Conservation (phyloP, 768 basidiomycete species). For the Boletales sp. region DNA sequence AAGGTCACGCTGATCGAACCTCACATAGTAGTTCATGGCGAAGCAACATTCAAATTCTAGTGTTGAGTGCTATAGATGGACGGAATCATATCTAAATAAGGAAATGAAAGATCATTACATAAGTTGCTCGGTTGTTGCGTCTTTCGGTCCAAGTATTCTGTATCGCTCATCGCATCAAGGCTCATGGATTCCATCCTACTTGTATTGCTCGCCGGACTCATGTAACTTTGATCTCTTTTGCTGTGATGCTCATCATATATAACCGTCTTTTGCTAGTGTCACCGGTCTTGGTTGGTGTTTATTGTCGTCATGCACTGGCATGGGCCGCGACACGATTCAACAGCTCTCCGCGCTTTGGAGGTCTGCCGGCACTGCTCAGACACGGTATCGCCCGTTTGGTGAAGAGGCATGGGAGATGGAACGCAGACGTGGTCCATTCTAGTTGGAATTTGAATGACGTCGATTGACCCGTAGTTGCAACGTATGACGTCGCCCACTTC, state of each 20-base stretch:
- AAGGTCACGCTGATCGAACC: no score
- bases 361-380: slow-evolving; percentile 17
- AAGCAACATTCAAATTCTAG: no score
- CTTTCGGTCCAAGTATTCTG: no score
- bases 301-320: slow-evolving; percentile 52
- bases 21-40: no score
- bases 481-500: slow-evolving; percentile 5
- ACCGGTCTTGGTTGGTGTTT: slow-evolving; percentile 61
- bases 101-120: no score
- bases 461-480: neutral
- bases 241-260: neutral
- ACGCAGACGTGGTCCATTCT: slow-evolving; percentile 20
- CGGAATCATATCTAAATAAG: no score
- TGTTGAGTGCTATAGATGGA: no score
- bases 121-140: no score
- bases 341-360: slow-evolving; percentile 48
- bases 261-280: slow-evolving; percentile 32
- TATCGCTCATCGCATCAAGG: no score
- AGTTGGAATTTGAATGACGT: slow-evolving; percentile 19
- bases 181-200: no score
- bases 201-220: slow-evolving; percentile 40
- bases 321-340: slow-evolving; percentile 37
- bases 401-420: slow-evolving; percentile 65
- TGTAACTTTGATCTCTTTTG: slow-evolving; percentile 32
- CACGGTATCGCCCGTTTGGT: slow-evolving; percentile 38